Base-by-base conservation (phyloP, 1,284 basidiomycete species). In the Moniliella sp. region DNA sequence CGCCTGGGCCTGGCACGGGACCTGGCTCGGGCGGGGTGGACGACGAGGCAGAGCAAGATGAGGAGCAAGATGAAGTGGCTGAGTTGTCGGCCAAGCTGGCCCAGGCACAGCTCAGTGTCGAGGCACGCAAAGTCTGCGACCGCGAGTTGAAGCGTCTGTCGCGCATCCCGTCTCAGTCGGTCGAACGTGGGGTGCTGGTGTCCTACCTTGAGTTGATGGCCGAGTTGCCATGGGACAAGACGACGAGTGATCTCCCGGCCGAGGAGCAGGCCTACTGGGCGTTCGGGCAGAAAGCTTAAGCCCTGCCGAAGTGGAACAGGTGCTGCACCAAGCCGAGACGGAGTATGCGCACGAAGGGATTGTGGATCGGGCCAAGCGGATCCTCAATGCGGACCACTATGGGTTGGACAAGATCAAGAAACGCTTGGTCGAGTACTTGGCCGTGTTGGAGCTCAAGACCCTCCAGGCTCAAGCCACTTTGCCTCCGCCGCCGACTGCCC, bases 391-490 rank as follows among this genome's bases (percentile, higher is more conserved):
- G 11, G 64, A 65, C 33, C 64, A 65, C 40, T 64, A 59, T 31
- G 64, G 64, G 8, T 45, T 65, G 10, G 62, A 64, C 13, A 64
- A 64, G 40, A 56, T 65, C 43, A 65, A 65, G 49, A 61, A 60
- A 39, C 57, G 64, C 10, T 45, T 64, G 13, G 50, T 65, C 28
- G 63, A 65, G 38, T 65, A 63, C 37, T 45, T 65, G 4, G 63
- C 64, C 15, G 63, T 65, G 17, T 46, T 64, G 5, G 54, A 63
- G 31, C 49, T 64, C 30, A 61, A 62, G 43, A 51, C 50, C 29
- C 48, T 51, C 31, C 56, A 59, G 30, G 50, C 52, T 0, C 28
- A 30, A 10, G 54, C 53, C 36, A 35, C n/a, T n/a, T n/a, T n/a
- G n/a, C n/a, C n/a, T n/a, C n/a, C n/a, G n/a, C n/a, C n/a, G n/a